Conservation (phyloP, 148 eudicot species). For the Silene uniflora region DNA sequence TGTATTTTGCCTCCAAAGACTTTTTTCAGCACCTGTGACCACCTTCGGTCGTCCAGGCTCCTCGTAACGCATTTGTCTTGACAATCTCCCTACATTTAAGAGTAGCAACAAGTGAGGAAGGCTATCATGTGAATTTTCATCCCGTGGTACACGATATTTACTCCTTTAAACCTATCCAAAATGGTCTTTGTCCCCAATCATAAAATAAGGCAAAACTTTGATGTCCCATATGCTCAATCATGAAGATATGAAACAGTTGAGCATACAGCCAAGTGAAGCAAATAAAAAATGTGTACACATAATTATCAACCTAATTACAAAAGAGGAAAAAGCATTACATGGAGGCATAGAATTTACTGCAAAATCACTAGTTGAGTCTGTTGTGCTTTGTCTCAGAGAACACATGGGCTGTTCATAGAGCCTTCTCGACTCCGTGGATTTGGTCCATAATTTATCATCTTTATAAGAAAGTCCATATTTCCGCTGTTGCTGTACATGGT, state of each 20-base stretch:
- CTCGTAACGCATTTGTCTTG: constrained; percentile 3
- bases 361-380: constrained; percentile 18
- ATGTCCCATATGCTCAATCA: background rate
- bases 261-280: no score
- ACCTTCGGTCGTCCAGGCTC: constrained; percentile 13
- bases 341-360: constrained; percentile 22
- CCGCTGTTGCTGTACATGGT: constrained; percentile 18
- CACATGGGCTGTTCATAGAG: constrained; percentile 20
- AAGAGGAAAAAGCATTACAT: background rate
- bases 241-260: no score
- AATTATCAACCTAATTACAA: background rate
- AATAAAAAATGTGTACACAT: no score
- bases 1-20: constrained; percentile 14
- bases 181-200: background rate
- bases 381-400: constrained; percentile 26
- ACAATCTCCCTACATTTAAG: constrained; percentile 17
- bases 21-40: background rate
- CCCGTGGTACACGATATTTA: background rate
- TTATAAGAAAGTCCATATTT: constrained; percentile 18
- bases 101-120: constrained; percentile 14
- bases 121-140: background rate
- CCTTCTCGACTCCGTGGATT: constrained; percentile 26
- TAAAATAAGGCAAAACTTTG: background rate
- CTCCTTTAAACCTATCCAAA: background rate
- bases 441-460: constrained; percentile 21